Percentiles rank a stretch among this genome's conserved stretches.
phyloP scores from a whole-genome alignment of 768 basidiomycete species.

The Termitomyces sp. region DNA sequence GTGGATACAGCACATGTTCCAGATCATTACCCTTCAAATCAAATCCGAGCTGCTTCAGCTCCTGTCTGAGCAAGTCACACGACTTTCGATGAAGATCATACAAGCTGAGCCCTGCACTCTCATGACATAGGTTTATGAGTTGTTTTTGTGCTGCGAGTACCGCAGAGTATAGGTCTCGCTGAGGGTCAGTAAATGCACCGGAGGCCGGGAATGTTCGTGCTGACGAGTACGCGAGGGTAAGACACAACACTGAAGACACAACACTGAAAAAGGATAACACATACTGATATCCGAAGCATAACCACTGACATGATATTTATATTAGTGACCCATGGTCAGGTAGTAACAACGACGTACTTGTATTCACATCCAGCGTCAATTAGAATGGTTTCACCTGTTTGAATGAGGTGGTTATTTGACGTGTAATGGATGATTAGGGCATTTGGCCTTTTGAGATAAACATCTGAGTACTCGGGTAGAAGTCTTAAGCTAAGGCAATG shows the following conservation, averaged over 20 bases:
- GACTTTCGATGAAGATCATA: slow-evolving; percentile 76
- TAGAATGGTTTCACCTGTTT: slow-evolving; percentile 69
- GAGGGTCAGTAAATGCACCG: slow-evolving; percentile 73
- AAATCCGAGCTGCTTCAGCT: slow-evolving; percentile 78
- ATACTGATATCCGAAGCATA: slow-evolving; percentile 94
- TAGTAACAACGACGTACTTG: slow-evolving; percentile 47
- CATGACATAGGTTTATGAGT: slow-evolving; percentile 56
- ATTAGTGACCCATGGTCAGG: background rate
- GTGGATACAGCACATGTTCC: slow-evolving; percentile 83
- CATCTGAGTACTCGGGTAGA: background rate
- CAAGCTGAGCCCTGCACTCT: slow-evolving; percentile 50
- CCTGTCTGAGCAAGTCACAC: slow-evolving; percentile 57
- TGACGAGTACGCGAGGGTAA: slow-evolving; percentile 20
- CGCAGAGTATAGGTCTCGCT: slow-evolving; percentile 81
- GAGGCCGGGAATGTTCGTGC: slow-evolving; percentile 87
- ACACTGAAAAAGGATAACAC: slow-evolving; percentile 14
- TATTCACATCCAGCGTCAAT: slow-evolving; percentile 93
- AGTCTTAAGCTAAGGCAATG: background rate
- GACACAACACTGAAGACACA: background rate
- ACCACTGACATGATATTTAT: slow-evolving; percentile 51
- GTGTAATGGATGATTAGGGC: slow-evolving; percentile 94
- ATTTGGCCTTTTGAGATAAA: slow-evolving; percentile 53
- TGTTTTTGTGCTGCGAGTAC: slow-evolving; percentile 69
- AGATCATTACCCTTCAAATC: slow-evolving; percentile 51
- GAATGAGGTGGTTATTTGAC: slow-evolving; percentile 76